These are phyloP conservation scores for Chlamydomonas incerta DNA, from an alignment of 139 green algal genomes.

Conservation along the genomic window DNA sequence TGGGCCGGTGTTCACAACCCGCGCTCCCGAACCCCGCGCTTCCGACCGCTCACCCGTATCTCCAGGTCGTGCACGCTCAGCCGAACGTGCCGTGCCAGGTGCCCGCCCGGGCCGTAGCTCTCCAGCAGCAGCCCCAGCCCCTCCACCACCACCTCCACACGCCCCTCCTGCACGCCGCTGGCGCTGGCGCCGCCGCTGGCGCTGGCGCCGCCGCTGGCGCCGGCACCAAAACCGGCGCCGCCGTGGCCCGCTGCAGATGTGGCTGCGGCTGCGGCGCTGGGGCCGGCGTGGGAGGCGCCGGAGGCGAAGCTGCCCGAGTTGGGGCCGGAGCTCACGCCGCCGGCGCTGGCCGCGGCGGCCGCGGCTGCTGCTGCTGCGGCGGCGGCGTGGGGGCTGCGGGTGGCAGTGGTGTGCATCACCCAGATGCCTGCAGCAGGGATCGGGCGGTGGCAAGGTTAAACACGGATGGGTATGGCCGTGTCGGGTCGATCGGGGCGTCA, in stretches of 20 bases:
- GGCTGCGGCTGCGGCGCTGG: background rate
- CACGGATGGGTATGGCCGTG: no score
- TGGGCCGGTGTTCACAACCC: no score
- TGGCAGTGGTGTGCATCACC: constrained; percentile 50
- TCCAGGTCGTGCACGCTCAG: constrained; percentile 62
- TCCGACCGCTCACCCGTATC: constrained; percentile 9
- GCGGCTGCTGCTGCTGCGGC: background rate
- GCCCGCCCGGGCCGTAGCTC: constrained; percentile 39
- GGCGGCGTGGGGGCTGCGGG: no score
- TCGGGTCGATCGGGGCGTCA: no score
- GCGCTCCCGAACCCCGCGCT: no score
- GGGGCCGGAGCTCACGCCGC: background rate
- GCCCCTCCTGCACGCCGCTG: constrained; percentile 44
- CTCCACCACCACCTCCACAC: constrained; percentile 68
- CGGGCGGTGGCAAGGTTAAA: no score
- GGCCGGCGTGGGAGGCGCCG: background rate
- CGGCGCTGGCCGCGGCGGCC: no score
- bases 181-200: background rate
- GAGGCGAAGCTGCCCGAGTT: background rate
- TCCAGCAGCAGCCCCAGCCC: constrained; percentile 55
- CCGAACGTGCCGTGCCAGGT: constrained; percentile 52
- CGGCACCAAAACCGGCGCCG: no score
- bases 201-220: background rate
- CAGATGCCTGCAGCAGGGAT: constrained; percentile 47
- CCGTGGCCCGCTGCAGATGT: no score